Base-by-base conservation (phyloP, 768 basidiomycete genomes). In the Pholiota microspora region DNA sequence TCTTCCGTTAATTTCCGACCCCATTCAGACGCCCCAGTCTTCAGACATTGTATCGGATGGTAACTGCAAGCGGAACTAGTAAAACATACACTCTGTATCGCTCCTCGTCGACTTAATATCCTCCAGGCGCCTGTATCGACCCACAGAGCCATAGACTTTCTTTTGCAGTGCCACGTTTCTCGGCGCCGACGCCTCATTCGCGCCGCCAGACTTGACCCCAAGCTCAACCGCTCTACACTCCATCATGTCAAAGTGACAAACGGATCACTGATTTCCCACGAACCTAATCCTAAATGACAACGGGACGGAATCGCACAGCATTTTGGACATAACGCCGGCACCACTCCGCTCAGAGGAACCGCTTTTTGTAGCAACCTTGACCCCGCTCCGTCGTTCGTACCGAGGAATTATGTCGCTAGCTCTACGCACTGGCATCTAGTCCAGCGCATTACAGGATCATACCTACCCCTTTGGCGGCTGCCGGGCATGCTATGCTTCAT, bases 321-420 rank as follows among this genome's bases (percentile, higher is more conserved):
- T 23, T 36, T 36, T n/a, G n/a, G n/a, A n/a, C n/a, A n/a, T n/a
- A n/a, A n/a, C n/a, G n/a, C n/a, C n/a, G n/a, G n/a, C n/a, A n/a
- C n/a, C n/a, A n/a, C n/a, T n/a, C n/a, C n/a, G n/a, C n/a, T n/a
- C n/a, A n/a, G n/a, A n/a, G n/a, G n/a, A 29, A 44, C 40, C 51
- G 38, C 51, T 51, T 38, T 29, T 15, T 51, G 27, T 51, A 44
- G 51, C 40, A 45, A 51, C 51, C 4, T 29, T 29, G 7, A 29
- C 29, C 28, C 25, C n/a, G n/a, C n/a, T n/a, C n/a, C n/a, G n/a
- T n/a, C n/a, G n/a, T n/a, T n/a, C n/a, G n/a, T n/a, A n/a, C n/a
- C n/a, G n/a, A n/a, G n/a, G n/a, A n/a, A n/a, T n/a, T n/a, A n/a
- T n/a, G n/a, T n/a, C n/a, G n/a, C n/a, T n/a, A n/a, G n/a, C n/a